Conservation (phyloP, 2,329 filamentous ascomycete genomes). For the Ophiostoma sp. region DNA sequence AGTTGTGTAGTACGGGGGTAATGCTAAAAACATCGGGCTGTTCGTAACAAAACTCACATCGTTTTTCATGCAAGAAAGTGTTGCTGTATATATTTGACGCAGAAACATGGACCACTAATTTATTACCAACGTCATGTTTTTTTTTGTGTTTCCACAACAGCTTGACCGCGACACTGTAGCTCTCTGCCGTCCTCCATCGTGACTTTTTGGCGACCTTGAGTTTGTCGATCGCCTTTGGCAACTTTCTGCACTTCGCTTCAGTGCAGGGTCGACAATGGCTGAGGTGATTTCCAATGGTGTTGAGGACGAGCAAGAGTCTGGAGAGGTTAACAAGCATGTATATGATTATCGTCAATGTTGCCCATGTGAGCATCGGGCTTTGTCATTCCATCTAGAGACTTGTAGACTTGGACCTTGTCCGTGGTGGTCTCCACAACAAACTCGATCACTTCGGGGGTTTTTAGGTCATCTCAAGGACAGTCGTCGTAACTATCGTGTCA, state of each 20-base stretch:
- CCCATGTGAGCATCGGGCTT: background rate
- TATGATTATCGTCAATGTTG: background rate
- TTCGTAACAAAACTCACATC: no score
- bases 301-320: background rate
- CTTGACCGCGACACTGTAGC: background rate
- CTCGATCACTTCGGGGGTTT: background rate
- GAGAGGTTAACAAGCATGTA: background rate
- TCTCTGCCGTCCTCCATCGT: background rate
- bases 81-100: no score
- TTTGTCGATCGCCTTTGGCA: background rate
- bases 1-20: no score
- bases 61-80: no score
- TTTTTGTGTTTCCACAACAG: background rate
- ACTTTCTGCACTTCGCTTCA: background rate
- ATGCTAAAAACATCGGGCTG: no score
- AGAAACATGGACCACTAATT: no score
- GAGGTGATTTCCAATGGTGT: background rate
- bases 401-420: background rate
- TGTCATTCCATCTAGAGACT: background rate
- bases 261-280: background rate
- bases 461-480: background rate
- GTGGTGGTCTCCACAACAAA: background rate
- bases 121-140: no score
- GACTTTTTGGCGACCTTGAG: background rate
- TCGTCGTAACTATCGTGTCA: background rate